Evolutionary conservation across 306 rosid species (phyloP), one percentile per base, ranked within the genome.

Genomic region (Quillaja saponaria): DNA sequence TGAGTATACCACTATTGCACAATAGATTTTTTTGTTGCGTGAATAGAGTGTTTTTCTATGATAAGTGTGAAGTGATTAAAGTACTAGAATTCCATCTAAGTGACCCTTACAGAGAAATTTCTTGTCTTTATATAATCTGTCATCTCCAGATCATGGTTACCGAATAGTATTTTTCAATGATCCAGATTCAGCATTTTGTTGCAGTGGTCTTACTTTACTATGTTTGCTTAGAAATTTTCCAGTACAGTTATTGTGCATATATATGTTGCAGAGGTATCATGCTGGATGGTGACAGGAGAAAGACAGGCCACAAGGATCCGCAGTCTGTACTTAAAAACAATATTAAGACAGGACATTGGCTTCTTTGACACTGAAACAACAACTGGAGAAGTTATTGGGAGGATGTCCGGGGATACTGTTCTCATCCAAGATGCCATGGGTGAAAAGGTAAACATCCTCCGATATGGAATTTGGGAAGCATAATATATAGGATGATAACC

Each of bases 391-490:
- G 84, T 88, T 20, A 81, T 88, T 67, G 87, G 95, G 4, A 87
- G 96, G 65, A 91, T 88, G 97, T 88, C 96, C 11, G 96, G 97
- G 3, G 97, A 88, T 63, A 91, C 95, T 64, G 78, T 88, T 76
- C 90, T 91, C 76, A 91, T 91, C 51, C 96, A 88, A 77, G 87
- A 86, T 14, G 91, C 96, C 67, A 88, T 88, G 96, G 95, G 96
- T 18, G 96, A 91, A 69, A 91, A 86, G 86, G 97, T 84, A 62
- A 14, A n/a, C n/a, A n/a, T 17, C 14, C 47, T 45, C 19, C n/a
- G n/a, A n/a, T 41, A 15, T 21, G 13, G 31, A 25, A 2, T 5
- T 25, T 38, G 11, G 14, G 31, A 12, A 18, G 7, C 25, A 18
- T 18, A 1, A 19, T n/a, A n/a, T n/a, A n/a, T 1, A 37, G 1